A percentile compares a stretch with the other conserved stretches of the same genome.
Conservation (phyloP, 1,284 basidiomycete genomes). For the Ceraceosorus bombacis region DNA sequence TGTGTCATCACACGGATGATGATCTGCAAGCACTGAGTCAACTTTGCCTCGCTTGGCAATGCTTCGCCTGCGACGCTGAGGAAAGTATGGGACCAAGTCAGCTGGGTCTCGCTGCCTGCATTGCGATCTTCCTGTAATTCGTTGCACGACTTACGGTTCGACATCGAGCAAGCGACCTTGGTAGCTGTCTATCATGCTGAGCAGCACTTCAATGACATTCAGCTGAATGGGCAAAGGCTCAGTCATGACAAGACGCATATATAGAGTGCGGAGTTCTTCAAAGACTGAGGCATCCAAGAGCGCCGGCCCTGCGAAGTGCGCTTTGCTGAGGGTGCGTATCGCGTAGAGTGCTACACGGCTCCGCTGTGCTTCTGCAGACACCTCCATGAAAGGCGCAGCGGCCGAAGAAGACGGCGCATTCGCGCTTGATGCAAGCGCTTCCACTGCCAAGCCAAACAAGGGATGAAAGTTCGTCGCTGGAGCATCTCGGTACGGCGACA, state of each 20-base stretch:
- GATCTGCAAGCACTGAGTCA: slow-evolving; percentile 69
- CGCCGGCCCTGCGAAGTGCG: slow-evolving; percentile 70
- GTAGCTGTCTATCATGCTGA: slow-evolving; percentile 59
- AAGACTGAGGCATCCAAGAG: slow-evolving; percentile 70
- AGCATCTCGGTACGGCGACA: slow-evolving; percentile 50
- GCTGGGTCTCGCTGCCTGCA: neutral
- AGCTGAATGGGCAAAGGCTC: slow-evolving; percentile 68
- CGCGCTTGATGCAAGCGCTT: slow-evolving; percentile 60
- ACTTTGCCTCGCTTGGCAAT: slow-evolving; percentile 44
- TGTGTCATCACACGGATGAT: slow-evolving; percentile 72
- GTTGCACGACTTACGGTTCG: slow-evolving; percentile 3
- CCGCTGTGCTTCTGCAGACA: slow-evolving; percentile 26
- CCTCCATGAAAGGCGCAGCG: slow-evolving; percentile 42
- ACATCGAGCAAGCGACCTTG: slow-evolving; percentile 41
- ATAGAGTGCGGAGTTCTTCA: slow-evolving; percentile 79
- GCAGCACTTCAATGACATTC: slow-evolving; percentile 67
- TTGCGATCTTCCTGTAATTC: too few relatives aligned
- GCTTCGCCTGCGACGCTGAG: neutral
- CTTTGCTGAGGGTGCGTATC: slow-evolving; percentile 67
- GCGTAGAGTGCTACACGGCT: slow-evolving; percentile 63
- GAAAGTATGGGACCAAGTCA: neutral
- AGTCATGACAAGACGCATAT: slow-evolving; percentile 80
- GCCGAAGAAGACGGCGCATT: slow-evolving; percentile 37
- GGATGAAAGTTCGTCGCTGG: slow-evolving; percentile 78
- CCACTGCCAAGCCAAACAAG: slow-evolving; percentile 85